Conservation (phyloP, 23 red algal species). For the Agarophyton chilense region DNA sequence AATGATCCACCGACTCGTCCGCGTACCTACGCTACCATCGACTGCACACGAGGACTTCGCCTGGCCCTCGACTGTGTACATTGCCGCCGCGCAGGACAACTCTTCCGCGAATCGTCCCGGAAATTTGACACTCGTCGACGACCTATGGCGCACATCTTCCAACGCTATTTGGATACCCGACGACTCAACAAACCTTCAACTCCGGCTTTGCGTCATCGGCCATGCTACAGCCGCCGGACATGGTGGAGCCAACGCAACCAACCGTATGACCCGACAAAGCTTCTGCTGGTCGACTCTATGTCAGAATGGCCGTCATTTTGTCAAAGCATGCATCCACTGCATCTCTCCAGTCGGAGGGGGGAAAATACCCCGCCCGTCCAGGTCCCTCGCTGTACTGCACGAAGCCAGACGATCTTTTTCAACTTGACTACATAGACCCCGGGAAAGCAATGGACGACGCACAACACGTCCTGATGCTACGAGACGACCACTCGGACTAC, state of each 20-base stretch:
- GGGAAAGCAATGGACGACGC: background rate
- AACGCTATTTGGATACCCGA: background rate
- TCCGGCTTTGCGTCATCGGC: background rate
- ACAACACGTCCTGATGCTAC: background rate
- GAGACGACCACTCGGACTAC: constrained; percentile 10
- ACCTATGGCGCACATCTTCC: no score
- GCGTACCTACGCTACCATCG: no score
- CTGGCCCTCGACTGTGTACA: no score
- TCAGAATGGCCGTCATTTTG: background rate
- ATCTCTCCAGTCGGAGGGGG: background rate
- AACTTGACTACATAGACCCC: background rate
- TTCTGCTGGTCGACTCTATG: background rate
- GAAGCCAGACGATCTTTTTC: background rate
- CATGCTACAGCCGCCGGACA: background rate
- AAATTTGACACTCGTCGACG: no score
- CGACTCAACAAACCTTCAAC: background rate
- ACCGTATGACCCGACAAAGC: background rate
- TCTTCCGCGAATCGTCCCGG: no score
- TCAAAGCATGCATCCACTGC: background rate
- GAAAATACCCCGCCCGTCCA: background rate
- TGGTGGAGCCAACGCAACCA: background rate
- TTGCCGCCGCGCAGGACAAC: no score
- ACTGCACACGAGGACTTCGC: no score
- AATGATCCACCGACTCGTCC: no score
- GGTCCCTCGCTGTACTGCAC: background rate